Base-by-base conservation (phyloP, 2,329 filamentous ascomycete species). In the Epichloe elymi region DNA sequence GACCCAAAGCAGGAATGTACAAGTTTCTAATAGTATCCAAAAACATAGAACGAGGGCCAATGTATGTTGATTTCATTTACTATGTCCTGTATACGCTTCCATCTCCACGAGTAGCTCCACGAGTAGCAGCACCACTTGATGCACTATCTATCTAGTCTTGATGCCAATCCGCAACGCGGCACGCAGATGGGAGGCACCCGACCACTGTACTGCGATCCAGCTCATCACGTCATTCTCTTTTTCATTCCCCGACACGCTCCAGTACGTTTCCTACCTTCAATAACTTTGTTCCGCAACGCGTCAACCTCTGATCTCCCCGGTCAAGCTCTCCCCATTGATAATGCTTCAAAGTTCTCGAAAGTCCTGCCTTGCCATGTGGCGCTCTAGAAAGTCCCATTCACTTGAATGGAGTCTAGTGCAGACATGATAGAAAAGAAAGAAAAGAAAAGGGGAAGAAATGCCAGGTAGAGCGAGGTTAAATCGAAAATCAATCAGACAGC, bases 391-490 rank as follows among this genome's bases (percentile, higher is more conserved):
- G 19, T 46, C 57, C 62, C 64, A 55, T 58, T 64, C 64, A 67
- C 64, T 67, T 63, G 63, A 67, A 61, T 57, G 63, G 59, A 57
- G 60, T 60, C 61, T 44, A 46, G 49, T 45, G 41, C 61, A 61
- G 60, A 54, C 14, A 36, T 19, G 35, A 10, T n/a, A 2, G 14
- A 5, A 2, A 6, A 33, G 26, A 33, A 36, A 17, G 0, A 58
- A 54, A 54, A 50, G 56, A 55, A 59, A 56, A 57, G 57, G 55
- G 51, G 52, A 57, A 53, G 54, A 52, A 44, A 30, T 49, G 52
- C 48, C 48, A 55, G 51, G 50, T 48, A 54, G 26, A 54, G 56
- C 39, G 17, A 46, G 20, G 14, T 38, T 41, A 46, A 40, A 49
- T 33, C 14, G 23, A 37, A 52, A 50, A 37, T 23, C 37, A 40